phyloP scores from a whole-genome alignment of 2,329 filamentous ascomycete species.

The Massarina eburnea region DNA sequence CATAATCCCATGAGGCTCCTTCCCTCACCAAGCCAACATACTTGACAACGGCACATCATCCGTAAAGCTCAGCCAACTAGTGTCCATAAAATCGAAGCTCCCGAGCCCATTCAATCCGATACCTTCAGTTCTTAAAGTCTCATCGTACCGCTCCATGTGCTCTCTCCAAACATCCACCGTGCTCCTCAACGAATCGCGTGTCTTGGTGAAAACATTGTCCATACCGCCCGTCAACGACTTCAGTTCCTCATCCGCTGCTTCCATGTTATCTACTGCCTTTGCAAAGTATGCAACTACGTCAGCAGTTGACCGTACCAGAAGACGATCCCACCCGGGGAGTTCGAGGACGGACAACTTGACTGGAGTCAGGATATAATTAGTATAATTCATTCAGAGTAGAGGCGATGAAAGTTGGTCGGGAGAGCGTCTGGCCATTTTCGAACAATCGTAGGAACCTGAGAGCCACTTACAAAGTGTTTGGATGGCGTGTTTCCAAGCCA shows the following conservation, averaged over 20 bases:
- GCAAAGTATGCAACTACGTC: slow-evolving; percentile 14
- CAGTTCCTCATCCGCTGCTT: slow-evolving; percentile 1
- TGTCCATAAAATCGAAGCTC: slow-evolving; percentile 4
- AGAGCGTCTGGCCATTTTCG: too few species aligned
- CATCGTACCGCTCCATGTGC: slow-evolving; percentile 3
- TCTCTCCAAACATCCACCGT: slow-evolving; percentile 7
- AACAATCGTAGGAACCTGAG: too few species aligned
- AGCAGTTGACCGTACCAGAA: slow-evolving; percentile 6
- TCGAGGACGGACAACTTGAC: slow-evolving; percentile 10
- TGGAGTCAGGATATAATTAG: too few species aligned
- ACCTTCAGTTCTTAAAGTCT: background rate
- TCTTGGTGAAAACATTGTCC: slow-evolving; percentile 5
- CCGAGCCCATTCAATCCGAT: background rate
- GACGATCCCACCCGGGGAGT: slow-evolving; percentile 13
- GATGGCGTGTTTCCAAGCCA: slow-evolving; percentile 3
- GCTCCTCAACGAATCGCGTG: slow-evolving; percentile 2
- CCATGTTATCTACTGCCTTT: background rate
- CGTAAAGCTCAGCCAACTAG: slow-evolving; percentile 6
- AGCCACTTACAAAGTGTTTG: background rate
- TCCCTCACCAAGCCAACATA: slow-evolving; percentile 6
- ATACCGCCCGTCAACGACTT: background rate
- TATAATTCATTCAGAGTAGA: too few species aligned
- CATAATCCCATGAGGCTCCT: background rate
- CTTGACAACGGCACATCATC: slow-evolving; percentile 15
- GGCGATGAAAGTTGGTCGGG: too few species aligned